phyloP scores from a whole-genome alignment of 306 rosid species.

The Biancaea sappan region DNA sequence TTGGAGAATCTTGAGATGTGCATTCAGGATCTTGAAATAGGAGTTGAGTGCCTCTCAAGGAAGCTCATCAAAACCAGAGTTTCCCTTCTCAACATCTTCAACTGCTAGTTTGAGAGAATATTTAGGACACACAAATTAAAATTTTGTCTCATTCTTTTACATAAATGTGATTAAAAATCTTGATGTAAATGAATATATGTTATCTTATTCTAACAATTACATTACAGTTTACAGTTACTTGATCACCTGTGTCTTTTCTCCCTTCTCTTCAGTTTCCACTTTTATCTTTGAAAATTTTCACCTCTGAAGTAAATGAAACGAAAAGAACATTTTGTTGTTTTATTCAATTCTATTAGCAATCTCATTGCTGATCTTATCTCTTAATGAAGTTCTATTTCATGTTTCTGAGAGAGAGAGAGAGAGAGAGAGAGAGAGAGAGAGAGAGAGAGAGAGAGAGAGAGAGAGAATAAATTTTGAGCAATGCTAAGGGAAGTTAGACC shows the following conservation, averaged over 20 bases:
- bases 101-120: background rate
- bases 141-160: slow-evolving; percentile 20
- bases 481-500: too few species aligned
- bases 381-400: slow-evolving; percentile 11
- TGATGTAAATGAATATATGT: slow-evolving; percentile 5
- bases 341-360: background rate
- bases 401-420: slow-evolving; percentile 5
- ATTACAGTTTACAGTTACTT: background rate
- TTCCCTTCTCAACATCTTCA: slow-evolving; percentile 44
- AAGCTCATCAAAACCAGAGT: slow-evolving; percentile 37
- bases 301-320: background rate
- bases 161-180: too few species aligned
- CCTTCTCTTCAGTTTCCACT: background rate
- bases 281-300: background rate
- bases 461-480: too few species aligned
- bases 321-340: background rate
- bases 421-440: too few species aligned
- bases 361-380: background rate
- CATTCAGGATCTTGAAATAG: slow-evolving; percentile 37
- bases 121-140: background rate
- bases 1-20: slow-evolving; percentile 30
- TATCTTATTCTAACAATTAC: too few species aligned
- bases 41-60: slow-evolving; percentile 29
- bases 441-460: too few species aligned
- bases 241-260: background rate